Conservation (phyloP, 1,284 basidiomycete genomes). For the Apiotrichum mycotoxinovorans region DNA sequence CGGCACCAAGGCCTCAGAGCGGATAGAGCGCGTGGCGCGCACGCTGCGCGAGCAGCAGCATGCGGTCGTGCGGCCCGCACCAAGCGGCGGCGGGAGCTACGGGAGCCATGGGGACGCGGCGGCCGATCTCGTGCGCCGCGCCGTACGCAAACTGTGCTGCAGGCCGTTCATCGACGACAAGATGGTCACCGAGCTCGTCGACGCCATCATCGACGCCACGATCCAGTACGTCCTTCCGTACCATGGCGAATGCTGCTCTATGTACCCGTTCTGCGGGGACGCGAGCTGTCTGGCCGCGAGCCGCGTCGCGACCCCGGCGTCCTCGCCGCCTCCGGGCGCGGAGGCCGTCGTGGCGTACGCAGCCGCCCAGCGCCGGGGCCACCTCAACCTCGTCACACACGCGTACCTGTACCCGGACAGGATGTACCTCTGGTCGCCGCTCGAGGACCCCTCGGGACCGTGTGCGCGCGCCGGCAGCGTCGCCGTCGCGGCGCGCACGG, state of each 20-base stretch:
- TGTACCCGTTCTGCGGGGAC: slow-evolving; percentile 50
- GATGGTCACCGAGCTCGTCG: slow-evolving; percentile 27
- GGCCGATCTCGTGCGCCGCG: slow-evolving; percentile 37
- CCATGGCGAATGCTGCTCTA: slow-evolving; percentile 28
- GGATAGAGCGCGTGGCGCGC: slow-evolving; percentile 46
- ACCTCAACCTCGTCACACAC: slow-evolving; percentile 27
- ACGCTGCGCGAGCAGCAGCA: slow-evolving; percentile 43
- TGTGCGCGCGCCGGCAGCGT: slow-evolving; percentile 20
- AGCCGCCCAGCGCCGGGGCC: slow-evolving; percentile 26
- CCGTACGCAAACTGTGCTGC: slow-evolving; percentile 36
- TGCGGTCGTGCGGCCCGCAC: slow-evolving; percentile 4
- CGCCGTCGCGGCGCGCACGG: slow-evolving; percentile 25
- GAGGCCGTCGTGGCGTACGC: slow-evolving; percentile 27
- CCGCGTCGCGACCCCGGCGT: slow-evolving; percentile 4
- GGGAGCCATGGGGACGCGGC: slow-evolving; percentile 39
- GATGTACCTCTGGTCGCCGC: slow-evolving; percentile 31
- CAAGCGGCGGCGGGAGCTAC: slow-evolving; percentile 1
- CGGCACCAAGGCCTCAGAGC: slow-evolving; percentile 24
- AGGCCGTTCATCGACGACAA: slow-evolving; percentile 29
- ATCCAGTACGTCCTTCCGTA: slow-evolving; percentile 45
- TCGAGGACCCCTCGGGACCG: slow-evolving; percentile 36
- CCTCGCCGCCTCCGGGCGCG: slow-evolving; percentile 5
- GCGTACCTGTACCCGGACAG: slow-evolving; percentile 39
- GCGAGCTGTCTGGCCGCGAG: slow-evolving; percentile 21
- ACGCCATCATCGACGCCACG: slow-evolving; percentile 45